Evolutionary conservation across 495 filamentous ascomycete genomes (phyloP), one percentile per base, ranked within the genome.

Genomic region (Neohortaea acidophila): DNA sequence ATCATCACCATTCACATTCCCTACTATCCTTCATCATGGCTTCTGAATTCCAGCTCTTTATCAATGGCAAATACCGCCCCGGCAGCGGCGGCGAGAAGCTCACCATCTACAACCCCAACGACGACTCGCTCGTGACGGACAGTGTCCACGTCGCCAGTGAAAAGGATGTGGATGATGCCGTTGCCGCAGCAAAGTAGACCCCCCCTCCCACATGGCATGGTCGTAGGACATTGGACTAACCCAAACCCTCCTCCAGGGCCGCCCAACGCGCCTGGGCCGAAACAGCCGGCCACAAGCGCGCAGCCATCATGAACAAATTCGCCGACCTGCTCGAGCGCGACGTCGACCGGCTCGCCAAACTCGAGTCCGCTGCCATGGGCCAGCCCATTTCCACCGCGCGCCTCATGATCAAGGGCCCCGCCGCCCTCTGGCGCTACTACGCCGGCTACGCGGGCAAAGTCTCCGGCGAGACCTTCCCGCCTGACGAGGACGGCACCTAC

Each of bases 291-390:
- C 36, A 41, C 27, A 42, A 59, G 39, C 52, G 58, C 12, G 34
- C 51, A 15, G 45, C 49, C 5, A 52, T 59, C 30, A 48, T 48
- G 45, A 18, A 20, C 14, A 64, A 57, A 36, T 57, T 65, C 33
- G 60, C 62, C 0, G 52, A 58, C 30, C 39, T 65, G 33, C 50
- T 68, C 14, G 57, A 64, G 27, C 28, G 56, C 44, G 43, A 66
- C 14, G 44, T 29, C 21, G 44, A 47, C n/a, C 38, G 38, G 21
- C 39, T 51, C n/a, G 48, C 30, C 14, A 21, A 39, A 34, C 39
- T 51, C 8, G 48, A 51, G 35, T 43, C 43, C 0, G 14, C 27
- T 11, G 43, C 48, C 0, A 51, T 51, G 48, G 48, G 48, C 13
- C 43, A 46, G 38, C 48, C 48, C 1, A 33, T 51, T 20, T 31